Evolutionary conservation across 2,329 filamentous ascomycete species (phyloP).

Genomic region (Fusarium annulatum): DNA sequence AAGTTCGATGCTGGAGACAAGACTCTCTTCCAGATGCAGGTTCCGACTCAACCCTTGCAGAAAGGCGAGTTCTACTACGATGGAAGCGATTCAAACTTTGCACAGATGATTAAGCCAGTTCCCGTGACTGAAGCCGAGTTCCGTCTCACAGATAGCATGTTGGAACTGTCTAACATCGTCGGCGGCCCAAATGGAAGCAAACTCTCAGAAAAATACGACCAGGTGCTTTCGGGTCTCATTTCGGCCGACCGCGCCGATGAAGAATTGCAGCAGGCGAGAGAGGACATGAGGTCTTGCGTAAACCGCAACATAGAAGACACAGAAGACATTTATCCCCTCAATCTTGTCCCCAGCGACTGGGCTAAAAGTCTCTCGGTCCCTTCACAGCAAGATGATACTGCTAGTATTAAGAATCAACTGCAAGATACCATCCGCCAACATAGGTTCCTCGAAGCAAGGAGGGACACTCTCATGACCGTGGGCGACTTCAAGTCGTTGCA

Average conservation of each 20-base stretch:
- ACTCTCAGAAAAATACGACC: not conserved
- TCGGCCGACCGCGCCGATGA: not conserved
- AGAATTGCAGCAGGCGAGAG: not conserved
- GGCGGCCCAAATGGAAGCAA: not conserved
- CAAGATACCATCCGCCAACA: not conserved
- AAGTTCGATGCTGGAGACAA: fast-evolving
- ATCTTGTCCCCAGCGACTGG: not conserved
- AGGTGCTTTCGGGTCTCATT: not conserved
- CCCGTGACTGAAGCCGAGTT: not conserved
- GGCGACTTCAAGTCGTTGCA: not conserved
- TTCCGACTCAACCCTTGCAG: not conserved
- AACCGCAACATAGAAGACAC: not conserved
- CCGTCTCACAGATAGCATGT: not conserved
- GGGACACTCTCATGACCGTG: not conserved
- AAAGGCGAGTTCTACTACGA: not conserved
- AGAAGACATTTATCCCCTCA: not conserved
- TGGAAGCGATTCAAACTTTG: not conserved
- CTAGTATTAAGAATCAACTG: not conserved
- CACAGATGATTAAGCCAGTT: not conserved
- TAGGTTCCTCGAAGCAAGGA: not conserved
- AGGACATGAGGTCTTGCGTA: not conserved
- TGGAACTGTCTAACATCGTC: fast-evolving
- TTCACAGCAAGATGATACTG: not conserved
- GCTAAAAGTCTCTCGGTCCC: not conserved
- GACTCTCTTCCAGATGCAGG: not conserved